These are phyloP conservation scores for Serendipita indica DNA, from an alignment of 768 basidiomycete species.

Conservation along the genomic window DNA sequence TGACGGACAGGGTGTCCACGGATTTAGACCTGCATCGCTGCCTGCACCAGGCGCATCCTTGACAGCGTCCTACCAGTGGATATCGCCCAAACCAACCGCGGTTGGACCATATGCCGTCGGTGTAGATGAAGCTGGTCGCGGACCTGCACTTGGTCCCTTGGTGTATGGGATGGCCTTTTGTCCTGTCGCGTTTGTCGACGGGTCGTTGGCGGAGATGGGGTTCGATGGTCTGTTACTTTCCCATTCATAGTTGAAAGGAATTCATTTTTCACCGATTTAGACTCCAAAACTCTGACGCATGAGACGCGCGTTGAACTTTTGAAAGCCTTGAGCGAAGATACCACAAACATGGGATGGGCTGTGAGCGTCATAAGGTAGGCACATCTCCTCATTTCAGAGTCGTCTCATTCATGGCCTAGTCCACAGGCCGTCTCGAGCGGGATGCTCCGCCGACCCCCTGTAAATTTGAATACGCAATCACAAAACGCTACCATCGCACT, in stretches of 20 bases:
- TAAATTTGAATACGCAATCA: constrained; percentile 76
- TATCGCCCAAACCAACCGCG: constrained; percentile 54
- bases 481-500: constrained; percentile 82
- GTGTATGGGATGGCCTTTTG: constrained; percentile 96
- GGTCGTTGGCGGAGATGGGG: constrained; percentile 60
- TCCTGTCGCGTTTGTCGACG: constrained; percentile 51
- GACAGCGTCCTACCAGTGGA: constrained; percentile 59
- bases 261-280: constrained; percentile 28
- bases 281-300: constrained; percentile 80
- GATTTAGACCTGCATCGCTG: constrained; percentile 29
- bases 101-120: constrained; percentile 82
- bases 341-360: constrained; percentile 63
- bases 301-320: constrained; percentile 53
- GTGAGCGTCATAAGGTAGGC: constrained; percentile 57
- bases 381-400: neutral
- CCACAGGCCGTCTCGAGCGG: constrained; percentile 83
- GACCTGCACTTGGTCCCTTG: constrained; percentile 87
- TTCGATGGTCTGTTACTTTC: constrained; percentile 57
- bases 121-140: constrained; percentile 96
- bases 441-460: constrained; percentile 74
- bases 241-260: neutral
- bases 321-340: constrained; percentile 51
- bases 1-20: neutral
- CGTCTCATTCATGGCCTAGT: constrained; percentile 28
- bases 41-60: constrained; percentile 44